These are phyloP conservation scores for Xylaria longipes DNA, from an alignment of 495 filamentous ascomycete species.

Conservation along the genomic window DNA sequence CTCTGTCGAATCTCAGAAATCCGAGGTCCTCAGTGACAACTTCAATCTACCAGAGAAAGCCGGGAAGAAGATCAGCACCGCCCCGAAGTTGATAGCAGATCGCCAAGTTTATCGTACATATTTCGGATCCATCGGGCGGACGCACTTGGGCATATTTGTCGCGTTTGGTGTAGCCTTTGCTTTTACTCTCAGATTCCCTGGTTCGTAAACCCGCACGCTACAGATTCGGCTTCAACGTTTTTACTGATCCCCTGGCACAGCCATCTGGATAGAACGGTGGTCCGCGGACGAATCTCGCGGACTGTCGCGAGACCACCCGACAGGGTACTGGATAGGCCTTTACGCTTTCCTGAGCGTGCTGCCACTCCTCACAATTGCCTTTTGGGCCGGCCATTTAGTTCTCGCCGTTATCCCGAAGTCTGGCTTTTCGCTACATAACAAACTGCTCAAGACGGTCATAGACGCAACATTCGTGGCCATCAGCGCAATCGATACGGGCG, in stretches of 20 bases:
- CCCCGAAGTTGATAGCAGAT: constrained; percentile 3
- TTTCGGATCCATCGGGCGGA: constrained; percentile 19
- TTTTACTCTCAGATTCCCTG: constrained; percentile 24
- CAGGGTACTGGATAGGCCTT: constrained; percentile 27
- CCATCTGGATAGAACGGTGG: constrained; percentile 29
- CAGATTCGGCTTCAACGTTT: background rate
- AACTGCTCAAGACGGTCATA: constrained; percentile 27
- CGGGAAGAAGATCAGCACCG: background rate
- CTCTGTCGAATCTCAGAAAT: background rate
- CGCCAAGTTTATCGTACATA: constrained; percentile 26
- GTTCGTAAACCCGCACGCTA: constrained; percentile 23
- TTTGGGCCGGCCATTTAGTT: constrained; percentile 14
- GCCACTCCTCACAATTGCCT: constrained; percentile 12
- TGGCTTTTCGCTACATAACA: constrained; percentile 22
- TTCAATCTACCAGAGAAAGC: background rate
- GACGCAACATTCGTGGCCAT: constrained; percentile 18
- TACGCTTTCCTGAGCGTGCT: constrained; percentile 21
- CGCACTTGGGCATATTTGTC: constrained; percentile 14
- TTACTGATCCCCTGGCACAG: constrained; percentile 22
- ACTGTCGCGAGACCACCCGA: constrained; percentile 7
- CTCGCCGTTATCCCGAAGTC: constrained; percentile 23
- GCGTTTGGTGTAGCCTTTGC: constrained; percentile 16
- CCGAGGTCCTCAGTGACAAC: background rate
- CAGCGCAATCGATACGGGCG: constrained; percentile 20
- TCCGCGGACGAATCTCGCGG: constrained; percentile 20